Evolutionary conservation across 257 asterid genomes (phyloP), one percentile per base, ranked within the genome.

Genomic region (Gentiana macrophylla): DNA sequence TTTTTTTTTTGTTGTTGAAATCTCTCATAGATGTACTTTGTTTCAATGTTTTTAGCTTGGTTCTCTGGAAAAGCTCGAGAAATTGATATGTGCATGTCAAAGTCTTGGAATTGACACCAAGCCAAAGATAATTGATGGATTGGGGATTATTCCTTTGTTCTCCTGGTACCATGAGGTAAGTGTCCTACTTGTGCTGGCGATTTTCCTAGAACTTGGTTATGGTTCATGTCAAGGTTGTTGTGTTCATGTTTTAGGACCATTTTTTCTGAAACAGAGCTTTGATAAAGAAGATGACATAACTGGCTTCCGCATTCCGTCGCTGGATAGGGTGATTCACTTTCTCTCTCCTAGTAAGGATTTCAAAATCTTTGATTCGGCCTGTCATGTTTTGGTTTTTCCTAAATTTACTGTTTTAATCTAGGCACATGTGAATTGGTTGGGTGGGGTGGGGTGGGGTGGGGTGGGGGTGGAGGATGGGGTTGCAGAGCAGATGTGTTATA

Each of bases 271-370:
- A 54, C 84, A 88, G 95, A 80, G 95, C 80, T 88, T 88, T 68
- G 97, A 88, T 68, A 83, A 50, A 66, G 97, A 88, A 79, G 72
- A 59, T 68, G 97, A 88, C 71, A 76, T 85, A 53, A 67, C 83
- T 53, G 91, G 88, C 62, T 47, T 82, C 66, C 90, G 74, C 8
- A 71, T 88, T 66, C 95, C 94, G 32, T 69, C 95, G 32, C 61
- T 88, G 86, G 95, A 77, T 83, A 86, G 85, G 97, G 97, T 85
- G 94, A 82, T 80, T 88, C 67, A 80, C 94, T 78, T 77, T 82
- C 93, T 74, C 78, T 84, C 74, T 72, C 82, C 85, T 80, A 32
- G 89, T 79, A 82, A 82, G 92, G 75, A 69, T 67, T 78, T 75
- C 67, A 52, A 24, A 35, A 67, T 57, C 64, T 73, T 71, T 69